Percentiles rank a stretch among this genome's conserved stretches.
Conservation (phyloP, 805 yeast genomes). For the Blastobotrys parvus region DNA sequence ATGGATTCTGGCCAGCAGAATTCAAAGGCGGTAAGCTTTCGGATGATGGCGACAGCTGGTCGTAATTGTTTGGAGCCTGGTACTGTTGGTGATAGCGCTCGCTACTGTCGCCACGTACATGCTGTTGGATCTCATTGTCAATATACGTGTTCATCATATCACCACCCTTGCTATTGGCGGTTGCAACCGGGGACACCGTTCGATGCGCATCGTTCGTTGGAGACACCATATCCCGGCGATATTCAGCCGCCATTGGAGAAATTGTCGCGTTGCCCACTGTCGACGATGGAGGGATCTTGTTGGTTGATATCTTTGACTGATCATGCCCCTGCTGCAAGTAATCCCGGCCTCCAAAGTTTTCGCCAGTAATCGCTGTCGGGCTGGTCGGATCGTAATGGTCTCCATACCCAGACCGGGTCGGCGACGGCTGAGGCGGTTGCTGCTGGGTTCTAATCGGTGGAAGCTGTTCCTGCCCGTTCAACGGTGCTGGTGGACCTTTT, state of each 20-base stretch:
- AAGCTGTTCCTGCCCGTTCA: too few species aligned
- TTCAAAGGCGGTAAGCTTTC: constrained; percentile 4
- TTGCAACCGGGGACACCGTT: background rate
- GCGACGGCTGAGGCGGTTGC: constrained; percentile 4
- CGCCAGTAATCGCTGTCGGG: constrained; percentile 15
- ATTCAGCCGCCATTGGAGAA: constrained; percentile 17
- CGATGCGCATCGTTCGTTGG: background rate
- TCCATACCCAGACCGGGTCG: background rate
- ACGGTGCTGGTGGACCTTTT: constrained; percentile 4
- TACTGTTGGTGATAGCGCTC: background rate
- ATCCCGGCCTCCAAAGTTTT: constrained; percentile 27
- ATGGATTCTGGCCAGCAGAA: constrained; percentile 1
- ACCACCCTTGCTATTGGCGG: background rate
- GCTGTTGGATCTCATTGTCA: background rate
- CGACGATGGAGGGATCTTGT: constrained; percentile 17
- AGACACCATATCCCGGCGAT: constrained; percentile 12
- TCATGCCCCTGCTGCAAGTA: constrained; percentile 33
- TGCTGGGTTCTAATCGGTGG: too few species aligned
- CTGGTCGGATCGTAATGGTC: constrained; percentile 4
- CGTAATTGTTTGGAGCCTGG: background rate
- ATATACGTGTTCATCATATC: constrained; percentile 4
- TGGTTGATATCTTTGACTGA: constrained; percentile 16
- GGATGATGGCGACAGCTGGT: background rate
- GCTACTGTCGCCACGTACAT: background rate
- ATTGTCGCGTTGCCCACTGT: constrained; percentile 13